These are phyloP conservation scores for Tulasnella sp. DNA, from an alignment of 768 basidiomycete species.

Conservation along the genomic window DNA sequence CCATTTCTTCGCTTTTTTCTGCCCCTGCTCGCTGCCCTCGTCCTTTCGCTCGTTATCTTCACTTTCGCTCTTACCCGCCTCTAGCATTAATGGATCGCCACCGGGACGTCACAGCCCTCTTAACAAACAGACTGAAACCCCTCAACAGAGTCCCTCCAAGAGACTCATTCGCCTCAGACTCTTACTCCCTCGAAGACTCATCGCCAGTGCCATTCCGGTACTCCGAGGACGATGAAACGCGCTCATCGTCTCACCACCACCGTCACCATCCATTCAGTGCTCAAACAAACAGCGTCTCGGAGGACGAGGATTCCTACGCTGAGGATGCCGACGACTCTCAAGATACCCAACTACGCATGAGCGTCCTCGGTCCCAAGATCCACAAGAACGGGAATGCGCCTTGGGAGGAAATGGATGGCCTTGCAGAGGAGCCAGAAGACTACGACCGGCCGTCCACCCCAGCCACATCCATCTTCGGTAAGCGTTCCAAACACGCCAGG, in stretches of 20 bases:
- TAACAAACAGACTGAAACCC: not conserved
- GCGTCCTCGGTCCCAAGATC: constrained; percentile 4
- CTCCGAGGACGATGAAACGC: not conserved
- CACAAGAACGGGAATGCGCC: constrained; percentile 2
- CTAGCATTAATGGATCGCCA: not conserved
- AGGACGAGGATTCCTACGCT: not conserved
- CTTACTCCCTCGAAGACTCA: not conserved
- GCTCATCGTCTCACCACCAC: not conserved
- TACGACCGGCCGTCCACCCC: not conserved
- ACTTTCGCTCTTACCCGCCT: not conserved
- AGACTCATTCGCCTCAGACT: not conserved
- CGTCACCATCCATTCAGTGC: not conserved
- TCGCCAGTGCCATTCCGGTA: not conserved
- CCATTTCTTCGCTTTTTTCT: not conserved
- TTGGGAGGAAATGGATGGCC: constrained; percentile 2
- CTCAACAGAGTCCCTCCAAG: not conserved
- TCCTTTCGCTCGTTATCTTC: too few relatives aligned
- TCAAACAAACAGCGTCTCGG: not conserved
- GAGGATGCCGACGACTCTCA: not conserved
- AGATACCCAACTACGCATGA: not conserved
- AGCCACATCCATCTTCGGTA: not conserved
- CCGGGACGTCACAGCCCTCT: not conserved
- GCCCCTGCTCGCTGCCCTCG: too few relatives aligned
- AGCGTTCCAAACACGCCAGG: not conserved
- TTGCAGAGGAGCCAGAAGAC: not conserved